Conservation (phyloP, 2,329 filamentous ascomycete species). For the Hirsutella minnesotensis region DNA sequence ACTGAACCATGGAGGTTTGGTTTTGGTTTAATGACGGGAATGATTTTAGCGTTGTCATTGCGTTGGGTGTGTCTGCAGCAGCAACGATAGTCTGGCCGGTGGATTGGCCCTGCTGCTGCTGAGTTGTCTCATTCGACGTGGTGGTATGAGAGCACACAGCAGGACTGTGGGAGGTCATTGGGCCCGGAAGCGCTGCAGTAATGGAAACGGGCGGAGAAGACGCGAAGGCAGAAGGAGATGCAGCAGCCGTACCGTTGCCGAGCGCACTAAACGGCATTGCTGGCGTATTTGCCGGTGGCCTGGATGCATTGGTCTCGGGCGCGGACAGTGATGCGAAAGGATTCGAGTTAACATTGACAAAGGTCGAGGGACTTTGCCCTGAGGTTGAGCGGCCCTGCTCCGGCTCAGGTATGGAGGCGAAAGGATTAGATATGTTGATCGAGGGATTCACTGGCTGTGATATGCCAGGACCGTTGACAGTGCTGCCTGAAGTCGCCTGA, state of each 20-base stretch:
- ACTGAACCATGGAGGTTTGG: no score
- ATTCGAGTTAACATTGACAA: slow-evolving; percentile 6
- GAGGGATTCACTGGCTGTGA: not conserved
- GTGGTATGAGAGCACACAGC: no score
- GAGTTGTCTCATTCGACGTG: no score
- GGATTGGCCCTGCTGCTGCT: no score
- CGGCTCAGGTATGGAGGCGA: not conserved
- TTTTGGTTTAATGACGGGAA: no score
- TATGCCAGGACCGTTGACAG: not conserved
- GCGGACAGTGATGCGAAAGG: slow-evolving; percentile 10
- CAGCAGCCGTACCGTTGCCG: not conserved
- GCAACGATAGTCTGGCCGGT: no score
- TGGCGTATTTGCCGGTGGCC: slow-evolving; percentile 3
- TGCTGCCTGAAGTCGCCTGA: not conserved
- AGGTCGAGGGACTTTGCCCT: not conserved
- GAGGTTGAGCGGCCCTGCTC: not conserved
- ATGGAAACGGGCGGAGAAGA: not conserved
- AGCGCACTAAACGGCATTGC: not conserved
- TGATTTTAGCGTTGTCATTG: no score
- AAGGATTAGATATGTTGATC: not conserved
- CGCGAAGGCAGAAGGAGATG: not conserved
- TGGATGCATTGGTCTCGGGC: slow-evolving; percentile 8
- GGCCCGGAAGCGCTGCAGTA: not conserved
- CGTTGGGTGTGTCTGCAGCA: no score
- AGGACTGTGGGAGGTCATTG: no score